Evolutionary conservation across 306 rosid species (phyloP), one percentile per base, ranked within the genome.

Genomic region (Abrus precatorius): DNA sequence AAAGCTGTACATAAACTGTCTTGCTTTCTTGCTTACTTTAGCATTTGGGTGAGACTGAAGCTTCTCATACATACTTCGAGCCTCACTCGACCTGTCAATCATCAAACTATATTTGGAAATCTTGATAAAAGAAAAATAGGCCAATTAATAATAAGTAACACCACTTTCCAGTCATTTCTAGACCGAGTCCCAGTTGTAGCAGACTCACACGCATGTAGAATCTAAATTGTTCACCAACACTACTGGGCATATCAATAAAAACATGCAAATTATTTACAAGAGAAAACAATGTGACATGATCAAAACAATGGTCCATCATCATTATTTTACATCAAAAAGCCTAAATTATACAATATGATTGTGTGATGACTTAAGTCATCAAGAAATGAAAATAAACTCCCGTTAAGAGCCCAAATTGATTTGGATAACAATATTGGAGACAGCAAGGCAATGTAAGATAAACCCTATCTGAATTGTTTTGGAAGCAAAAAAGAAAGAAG

Each of bases 41-140:
- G 87, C 62, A 81, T n/a, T 90, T 52, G 97, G 97, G 67, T 92
- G 99, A 74, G 97, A 89, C 55, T 78, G 85, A 72, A 95, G 97
- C 91, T 86, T 91, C 86, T 95, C 97, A 62, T 95, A 95, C 99
- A 90, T 91, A 33, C 43, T 62, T 76, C 80, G 87, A 69, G 97
- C 99, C 86, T 91, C 97, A 45, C 82, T 84, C 33, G 88, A 2
- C 90, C 98, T 94, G 88, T 69, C 80, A 85, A 85, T 77, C 30
- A 86, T 63, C 72, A 78, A 44, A 75, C 32, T 49, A 49, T 60
- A 45, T 69, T 75, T 4, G 50, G 12, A 65, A 68, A 60, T 75
- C 62, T 36, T 36, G 28, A 54, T 47, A 59, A 49, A 84, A 1
- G 49, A 11, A 40, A 73, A 54, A 52, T 29, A 45, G 30, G 53